Base-by-base conservation (phyloP, 768 basidiomycete species). In the Suillus alpinus region DNA sequence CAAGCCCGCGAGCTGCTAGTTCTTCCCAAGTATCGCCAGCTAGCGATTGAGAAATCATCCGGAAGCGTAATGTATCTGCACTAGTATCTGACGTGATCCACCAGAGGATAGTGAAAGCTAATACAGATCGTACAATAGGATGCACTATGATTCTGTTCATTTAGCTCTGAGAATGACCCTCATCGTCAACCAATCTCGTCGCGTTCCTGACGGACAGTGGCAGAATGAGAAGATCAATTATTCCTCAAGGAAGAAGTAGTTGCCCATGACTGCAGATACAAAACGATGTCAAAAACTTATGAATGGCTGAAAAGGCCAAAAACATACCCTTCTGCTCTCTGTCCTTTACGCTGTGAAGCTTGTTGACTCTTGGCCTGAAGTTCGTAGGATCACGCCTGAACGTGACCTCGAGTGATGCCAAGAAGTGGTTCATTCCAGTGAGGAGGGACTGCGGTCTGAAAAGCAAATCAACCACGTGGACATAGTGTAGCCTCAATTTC, bases 331-430 rank as follows among this genome's bases (percentile, higher is more conserved):
- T 94, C 76, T 94, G 92, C 73, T 94, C 92, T 60, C 89, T 80
- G 71, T 94, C 92, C 76, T 94, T 94, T 68, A 94, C 83, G 74
- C 89, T 91, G 73, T 92, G 76, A 58, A 84, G 68, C 77, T 94
- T 94, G 79, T 94, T 94, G 31, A 94, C 92, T 44, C 92, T 86
- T 40, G 92, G 92, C 44, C 92, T 83, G 81, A 85, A 94, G 78
- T 94, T 94, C 61, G 94, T 96, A 12, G 96, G 97, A 76, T 99
- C 97, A 67, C 97, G 88, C 62, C 97, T 84, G 88, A 98, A 98
- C 1, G 97, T 98, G 73, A 98, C 96, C 76, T 98, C 94, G 14
- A 99, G 81, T 12, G 91, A 94, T 1, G 92, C 91, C 60, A 99
- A 78, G 86, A 99, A 99, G 67, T 89, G 88, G 80, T 99, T 98